These are phyloP conservation scores for Pythium rhizo-oryzae DNA, from an alignment of 352 stramenopile species.

Conservation along the genomic window DNA sequence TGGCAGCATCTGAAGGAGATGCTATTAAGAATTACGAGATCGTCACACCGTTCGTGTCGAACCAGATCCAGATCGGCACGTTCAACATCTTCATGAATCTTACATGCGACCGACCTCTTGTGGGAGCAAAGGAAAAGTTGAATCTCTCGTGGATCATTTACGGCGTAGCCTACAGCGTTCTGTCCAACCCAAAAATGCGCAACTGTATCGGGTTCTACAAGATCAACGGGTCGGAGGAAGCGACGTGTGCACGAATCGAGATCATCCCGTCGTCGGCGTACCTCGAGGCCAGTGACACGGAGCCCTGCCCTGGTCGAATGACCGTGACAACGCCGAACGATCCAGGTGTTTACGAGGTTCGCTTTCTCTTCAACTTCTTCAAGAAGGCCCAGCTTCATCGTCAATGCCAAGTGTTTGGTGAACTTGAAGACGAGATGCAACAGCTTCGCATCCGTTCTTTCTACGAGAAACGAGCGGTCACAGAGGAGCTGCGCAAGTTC, in stretches of 20 bases:
- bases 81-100: constrained; percentile 72
- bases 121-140: constrained; percentile 46
- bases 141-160: constrained; percentile 66
- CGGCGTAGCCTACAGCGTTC: constrained; percentile 47
- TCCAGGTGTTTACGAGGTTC: constrained; percentile 62
- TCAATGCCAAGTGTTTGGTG: constrained; percentile 58
- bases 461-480: constrained; percentile 50
- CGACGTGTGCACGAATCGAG: constrained; percentile 40
- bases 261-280: constrained; percentile 59
- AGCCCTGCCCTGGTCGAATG: constrained; percentile 51
- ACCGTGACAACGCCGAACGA: constrained; percentile 45
- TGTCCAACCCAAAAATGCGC: constrained; percentile 47
- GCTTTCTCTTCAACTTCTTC: constrained; percentile 71
- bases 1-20: constrained; percentile 1
- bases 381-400: constrained; percentile 58
- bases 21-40: constrained; percentile 42
- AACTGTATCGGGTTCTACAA: constrained; percentile 68
- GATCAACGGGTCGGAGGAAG: constrained; percentile 35
- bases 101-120: constrained; percentile 47
- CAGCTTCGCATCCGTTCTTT: constrained; percentile 56
- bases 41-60: constrained; percentile 51
- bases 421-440: constrained; percentile 68
- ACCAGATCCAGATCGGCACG: constrained; percentile 55
- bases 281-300: constrained; percentile 36
- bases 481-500: constrained; percentile 52